These are phyloP conservation scores for Talaromyces amestolkiae DNA, from an alignment of 2,329 filamentous ascomycete genomes.

Conservation along the genomic window DNA sequence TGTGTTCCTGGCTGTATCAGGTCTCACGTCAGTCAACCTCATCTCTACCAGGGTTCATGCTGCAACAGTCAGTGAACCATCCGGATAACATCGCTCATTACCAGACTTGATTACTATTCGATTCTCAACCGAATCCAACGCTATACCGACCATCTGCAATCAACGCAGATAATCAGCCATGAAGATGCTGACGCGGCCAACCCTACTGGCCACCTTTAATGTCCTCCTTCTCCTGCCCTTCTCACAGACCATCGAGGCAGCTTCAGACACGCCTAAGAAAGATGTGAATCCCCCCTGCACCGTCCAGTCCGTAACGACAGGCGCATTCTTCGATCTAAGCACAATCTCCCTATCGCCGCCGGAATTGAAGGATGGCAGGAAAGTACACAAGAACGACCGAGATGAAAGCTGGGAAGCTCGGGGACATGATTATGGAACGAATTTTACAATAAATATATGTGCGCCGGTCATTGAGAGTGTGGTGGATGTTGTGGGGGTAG, in stretches of 20 bases:
- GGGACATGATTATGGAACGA: constrained; percentile 51
- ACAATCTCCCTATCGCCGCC: constrained; percentile 54
- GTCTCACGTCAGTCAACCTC: neutral
- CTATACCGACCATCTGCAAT: neutral
- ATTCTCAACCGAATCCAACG: neutral
- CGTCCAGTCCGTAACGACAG: constrained; percentile 59
- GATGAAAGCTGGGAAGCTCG: constrained; percentile 49
- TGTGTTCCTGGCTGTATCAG: constrained; percentile 7
- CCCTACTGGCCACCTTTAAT: constrained; percentile 28
- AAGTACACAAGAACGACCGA: constrained; percentile 36
- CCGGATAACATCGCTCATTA: neutral
- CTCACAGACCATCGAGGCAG: constrained; percentile 10
- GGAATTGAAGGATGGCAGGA: constrained; percentile 40
- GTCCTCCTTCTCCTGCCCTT: constrained; percentile 30
- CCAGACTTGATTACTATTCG: neutral
- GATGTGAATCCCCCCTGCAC: constrained; percentile 57
- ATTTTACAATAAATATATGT: constrained; percentile 53
- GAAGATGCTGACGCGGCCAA: constrained; percentile 33
- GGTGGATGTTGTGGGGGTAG: constrained; percentile 47
- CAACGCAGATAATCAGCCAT: constrained; percentile 26
- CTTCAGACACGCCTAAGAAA: constrained; percentile 22
- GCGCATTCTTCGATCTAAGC: constrained; percentile 63
- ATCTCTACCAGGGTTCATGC: neutral
- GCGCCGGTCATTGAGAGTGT: constrained; percentile 49
- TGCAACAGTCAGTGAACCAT: neutral